Conservation (phyloP, 768 basidiomycete species). For the Lactarius pseudohatsudake region DNA sequence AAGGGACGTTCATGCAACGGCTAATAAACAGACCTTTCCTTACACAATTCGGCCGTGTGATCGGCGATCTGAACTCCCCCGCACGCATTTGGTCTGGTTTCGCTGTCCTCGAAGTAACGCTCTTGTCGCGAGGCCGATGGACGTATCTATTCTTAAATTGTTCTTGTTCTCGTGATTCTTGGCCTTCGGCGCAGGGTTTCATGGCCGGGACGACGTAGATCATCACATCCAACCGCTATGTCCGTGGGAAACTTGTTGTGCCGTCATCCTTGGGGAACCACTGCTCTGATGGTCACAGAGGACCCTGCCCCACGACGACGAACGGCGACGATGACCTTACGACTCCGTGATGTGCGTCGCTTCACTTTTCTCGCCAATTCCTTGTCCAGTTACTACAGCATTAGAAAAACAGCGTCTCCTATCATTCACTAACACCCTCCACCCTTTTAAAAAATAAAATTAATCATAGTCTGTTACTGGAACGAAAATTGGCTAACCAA, state of each 20-base stretch:
- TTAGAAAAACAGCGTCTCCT: no score
- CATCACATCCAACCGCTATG: not conserved
- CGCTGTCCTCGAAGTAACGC: not conserved
- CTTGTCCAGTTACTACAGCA: no score
- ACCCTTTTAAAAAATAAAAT: no score
- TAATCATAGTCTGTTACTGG: no score
- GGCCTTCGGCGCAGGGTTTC: not conserved
- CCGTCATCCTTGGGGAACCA: not conserved
- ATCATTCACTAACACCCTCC: no score
- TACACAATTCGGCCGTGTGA: not conserved
- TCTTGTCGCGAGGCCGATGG: not conserved
- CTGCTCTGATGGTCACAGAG: not conserved
- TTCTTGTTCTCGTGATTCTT: not conserved
- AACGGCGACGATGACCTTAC: not conserved
- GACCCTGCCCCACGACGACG: not conserved
- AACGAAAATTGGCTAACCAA: no score
- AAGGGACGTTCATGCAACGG: not conserved
- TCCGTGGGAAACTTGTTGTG: constrained; percentile 14
- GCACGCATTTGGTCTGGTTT: not conserved
- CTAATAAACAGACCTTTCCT: not conserved
- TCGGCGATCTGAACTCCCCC: constrained; percentile 2
- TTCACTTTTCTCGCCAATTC: no score
- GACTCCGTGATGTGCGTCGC: not conserved
- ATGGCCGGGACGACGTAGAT: not conserved
- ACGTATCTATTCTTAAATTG: not conserved